A percentile compares a stretch with the other conserved stretches of the same genome.
Conservation (phyloP, 257 asterid species). For the Solanum dulcamara region DNA sequence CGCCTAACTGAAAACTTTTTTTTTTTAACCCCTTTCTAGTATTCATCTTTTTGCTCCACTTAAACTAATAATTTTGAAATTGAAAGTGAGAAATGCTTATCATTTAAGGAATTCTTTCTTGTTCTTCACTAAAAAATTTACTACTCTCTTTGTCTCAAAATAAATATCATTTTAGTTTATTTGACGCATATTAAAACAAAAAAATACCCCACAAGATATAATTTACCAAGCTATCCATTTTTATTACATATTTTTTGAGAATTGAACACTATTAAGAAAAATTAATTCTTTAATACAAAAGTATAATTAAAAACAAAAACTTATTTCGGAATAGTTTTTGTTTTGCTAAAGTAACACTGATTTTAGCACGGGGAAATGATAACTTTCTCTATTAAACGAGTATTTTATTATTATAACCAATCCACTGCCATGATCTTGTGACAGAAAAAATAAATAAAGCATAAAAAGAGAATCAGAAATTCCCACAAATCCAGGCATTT, state of each 20-base stretch:
- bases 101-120: too few species aligned
- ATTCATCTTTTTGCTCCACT: too few species aligned
- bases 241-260: not conserved
- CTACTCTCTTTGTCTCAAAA: not conserved
- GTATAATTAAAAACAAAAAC: too few species aligned
- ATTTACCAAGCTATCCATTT: not conserved
- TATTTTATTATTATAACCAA: not conserved
- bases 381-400: not conserved
- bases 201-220: too few species aligned
- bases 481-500: not conserved
- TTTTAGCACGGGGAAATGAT: not conserved
- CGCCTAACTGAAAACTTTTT: too few species aligned
- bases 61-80: too few species aligned
- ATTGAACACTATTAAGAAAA: not conserved
- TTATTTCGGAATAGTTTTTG: not conserved
- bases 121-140: too few species aligned
- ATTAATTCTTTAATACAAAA: not conserved
- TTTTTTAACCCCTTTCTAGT: too few species aligned
- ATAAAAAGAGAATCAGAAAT: not conserved
- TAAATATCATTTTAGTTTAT: too few species aligned
- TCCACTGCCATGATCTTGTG: not conserved
- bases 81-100: too few species aligned
- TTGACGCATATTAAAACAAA: too few species aligned
- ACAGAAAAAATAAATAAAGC: not conserved
- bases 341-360: not conserved